phyloP scores from a whole-genome alignment of 208 protist genomes.

The Acanthamoeba castellanii region DNA sequence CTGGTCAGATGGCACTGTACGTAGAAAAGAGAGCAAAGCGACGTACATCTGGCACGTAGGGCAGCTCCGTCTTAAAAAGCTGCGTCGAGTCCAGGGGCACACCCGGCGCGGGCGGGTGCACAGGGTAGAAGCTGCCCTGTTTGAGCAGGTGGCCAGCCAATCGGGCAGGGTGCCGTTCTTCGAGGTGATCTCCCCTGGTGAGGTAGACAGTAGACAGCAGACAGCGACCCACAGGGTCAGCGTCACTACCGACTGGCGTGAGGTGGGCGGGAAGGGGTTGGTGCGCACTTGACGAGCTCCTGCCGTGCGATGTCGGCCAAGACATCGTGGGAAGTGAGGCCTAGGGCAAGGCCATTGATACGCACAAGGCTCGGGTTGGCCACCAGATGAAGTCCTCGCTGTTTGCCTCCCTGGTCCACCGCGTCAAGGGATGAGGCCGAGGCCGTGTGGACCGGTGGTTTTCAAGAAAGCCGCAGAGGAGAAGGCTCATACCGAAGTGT shows the following conservation, averaged over 20 bases:
- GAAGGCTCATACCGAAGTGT: neutral
- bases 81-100: neutral
- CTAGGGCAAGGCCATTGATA: neutral
- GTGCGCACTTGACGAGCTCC: neutral
- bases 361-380: neutral
- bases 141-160: constrained; percentile 6
- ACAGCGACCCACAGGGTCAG: neutral
- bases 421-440: no score
- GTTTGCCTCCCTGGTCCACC: neutral
- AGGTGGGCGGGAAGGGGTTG: no score
- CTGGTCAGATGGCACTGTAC: no score
- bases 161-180: neutral
- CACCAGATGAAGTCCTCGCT: neutral
- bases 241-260: neutral
- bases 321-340: neutral
- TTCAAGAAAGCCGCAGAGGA: neutral
- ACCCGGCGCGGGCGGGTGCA: neutral
- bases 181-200: neutral
- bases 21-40: neutral
- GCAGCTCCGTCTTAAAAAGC: neutral
- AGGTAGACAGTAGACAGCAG: no score
- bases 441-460: neutral
- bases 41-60: neutral
- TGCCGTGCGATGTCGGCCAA: neutral
- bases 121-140: neutral